These are phyloP conservation scores for Cryomyces minteri DNA, from an alignment of 495 filamentous ascomycete species.

Conservation along the genomic window DNA sequence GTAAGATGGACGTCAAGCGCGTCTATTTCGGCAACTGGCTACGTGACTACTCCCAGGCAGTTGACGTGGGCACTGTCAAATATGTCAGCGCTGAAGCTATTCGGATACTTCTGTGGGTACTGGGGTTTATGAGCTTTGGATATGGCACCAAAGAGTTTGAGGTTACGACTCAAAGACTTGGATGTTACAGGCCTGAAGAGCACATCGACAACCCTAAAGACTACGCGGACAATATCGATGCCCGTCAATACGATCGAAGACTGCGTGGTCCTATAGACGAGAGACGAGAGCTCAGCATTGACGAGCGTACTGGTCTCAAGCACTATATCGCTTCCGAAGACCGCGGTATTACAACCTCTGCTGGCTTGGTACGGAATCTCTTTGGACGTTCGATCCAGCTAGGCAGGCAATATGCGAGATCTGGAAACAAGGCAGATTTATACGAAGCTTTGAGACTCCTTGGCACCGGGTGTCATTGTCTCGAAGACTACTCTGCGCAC, in stretches of 20 bases:
- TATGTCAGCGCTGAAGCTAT: conserved; percentile 77
- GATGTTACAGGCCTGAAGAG: conserved; percentile 50
- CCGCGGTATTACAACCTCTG: conserved; percentile 54
- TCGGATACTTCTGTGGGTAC: conserved; percentile 55
- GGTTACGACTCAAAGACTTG: conserved; percentile 69
- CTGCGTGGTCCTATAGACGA: conserved; percentile 74
- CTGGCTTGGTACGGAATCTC: conserved; percentile 50
- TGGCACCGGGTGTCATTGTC: conserved; percentile 72
- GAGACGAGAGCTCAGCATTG: conserved; percentile 54
- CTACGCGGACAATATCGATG: too few species aligned
- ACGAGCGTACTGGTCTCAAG: conserved; percentile 54
- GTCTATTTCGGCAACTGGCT: conserved; percentile 86
- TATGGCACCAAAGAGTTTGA: conserved; percentile 88
- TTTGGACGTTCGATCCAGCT: conserved; percentile 56
- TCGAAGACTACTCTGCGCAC: conserved; percentile 88
- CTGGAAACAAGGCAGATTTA: conserved; percentile 47
- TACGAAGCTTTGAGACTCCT: conserved; percentile 72
- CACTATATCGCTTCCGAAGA: conserved; percentile 79
- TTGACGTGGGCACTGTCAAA: conserved; percentile 74
- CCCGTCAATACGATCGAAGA: conserved; percentile 57
- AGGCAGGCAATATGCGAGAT: conserved; percentile 46
- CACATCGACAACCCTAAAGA: conserved; percentile 70
- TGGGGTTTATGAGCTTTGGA: conserved; percentile 49
- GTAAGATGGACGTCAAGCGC: conserved; percentile 69
- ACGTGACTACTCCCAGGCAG: conserved; percentile 43